phyloP scores from a whole-genome alignment of 2,329 filamentous ascomycete species.

The Magnaporthales sp. region DNA sequence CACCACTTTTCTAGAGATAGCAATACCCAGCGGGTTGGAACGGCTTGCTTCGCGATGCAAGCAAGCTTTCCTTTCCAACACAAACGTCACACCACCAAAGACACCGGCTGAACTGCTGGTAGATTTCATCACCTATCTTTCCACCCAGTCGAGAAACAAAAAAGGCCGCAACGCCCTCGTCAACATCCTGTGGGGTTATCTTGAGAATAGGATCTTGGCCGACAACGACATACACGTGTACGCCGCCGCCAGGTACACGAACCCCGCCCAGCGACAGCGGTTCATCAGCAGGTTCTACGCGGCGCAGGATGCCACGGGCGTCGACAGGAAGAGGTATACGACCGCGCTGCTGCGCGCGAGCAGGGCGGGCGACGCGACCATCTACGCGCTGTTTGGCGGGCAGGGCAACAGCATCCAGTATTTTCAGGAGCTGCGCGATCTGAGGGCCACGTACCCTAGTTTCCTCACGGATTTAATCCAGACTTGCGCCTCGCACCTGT shows the following conservation, averaged over 20 bases:
- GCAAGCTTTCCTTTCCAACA: too few relatives aligned
- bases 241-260: conserved; percentile 76
- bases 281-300: conserved; percentile 92
- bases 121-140: conserved; percentile 10
- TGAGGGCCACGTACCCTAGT: background rate
- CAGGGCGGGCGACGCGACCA: conserved; percentile 69
- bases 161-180: too few relatives aligned
- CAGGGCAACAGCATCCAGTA: conserved; percentile 99
- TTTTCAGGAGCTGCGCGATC: conserved; percentile 70
- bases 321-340: conserved; percentile 82
- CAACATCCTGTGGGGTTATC: background rate
- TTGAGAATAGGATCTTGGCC: background rate
- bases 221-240: conserved; percentile 87
- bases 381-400: conserved; percentile 93
- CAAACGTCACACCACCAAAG: too few relatives aligned
- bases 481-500: too few relatives aligned
- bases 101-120: too few relatives aligned
- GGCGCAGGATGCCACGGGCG: conserved; percentile 72
- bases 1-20: too few relatives aligned
- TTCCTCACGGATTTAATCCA: background rate
- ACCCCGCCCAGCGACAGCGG: conserved; percentile 82
- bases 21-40: too few relatives aligned
- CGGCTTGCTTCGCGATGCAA: too few relatives aligned
- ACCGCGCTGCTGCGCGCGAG: conserved; percentile 87
- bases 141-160: too few relatives aligned